Evolutionary conservation across 805 yeast genomes (phyloP).

Genomic region (Candida orba): DNA sequence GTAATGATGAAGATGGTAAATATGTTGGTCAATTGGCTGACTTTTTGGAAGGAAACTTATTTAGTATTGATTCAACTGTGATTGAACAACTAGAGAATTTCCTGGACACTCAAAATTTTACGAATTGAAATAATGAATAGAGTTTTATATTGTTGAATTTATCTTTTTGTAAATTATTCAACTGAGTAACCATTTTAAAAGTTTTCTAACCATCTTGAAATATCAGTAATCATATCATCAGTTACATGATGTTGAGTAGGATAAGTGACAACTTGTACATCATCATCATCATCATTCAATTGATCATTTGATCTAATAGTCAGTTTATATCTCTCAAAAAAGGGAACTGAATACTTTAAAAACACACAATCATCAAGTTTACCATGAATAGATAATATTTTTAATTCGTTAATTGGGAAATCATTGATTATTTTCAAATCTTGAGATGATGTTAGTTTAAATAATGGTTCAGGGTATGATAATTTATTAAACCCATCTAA

Average conservation of each 20-base stretch:
- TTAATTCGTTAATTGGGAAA: constrained; percentile 6
- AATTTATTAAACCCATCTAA: background rate
- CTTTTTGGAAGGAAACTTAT: background rate
- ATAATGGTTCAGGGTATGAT: constrained; percentile 2
- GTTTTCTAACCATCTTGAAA: constrained; percentile 14
- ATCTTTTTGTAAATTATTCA: background rate
- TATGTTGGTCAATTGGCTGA: background rate
- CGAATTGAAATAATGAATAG: background rate
- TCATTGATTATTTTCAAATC: constrained; percentile 10
- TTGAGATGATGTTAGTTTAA: constrained; percentile 8
- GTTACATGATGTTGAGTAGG: constrained; percentile 14
- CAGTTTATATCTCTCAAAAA: constrained; percentile 6
- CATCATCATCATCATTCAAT: background rate
- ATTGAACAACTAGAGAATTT: constrained; percentile 5
- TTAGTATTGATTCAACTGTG: background rate
- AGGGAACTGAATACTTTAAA: constrained; percentile 8
- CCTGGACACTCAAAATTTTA: constrained; percentile 1
- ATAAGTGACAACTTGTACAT: constrained; percentile 13
- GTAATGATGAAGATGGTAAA: background rate
- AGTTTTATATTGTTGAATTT: background rate
- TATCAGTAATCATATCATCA: constrained; percentile 14
- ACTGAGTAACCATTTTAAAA: background rate
- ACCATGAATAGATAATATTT: constrained; percentile 19
- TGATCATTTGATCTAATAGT: background rate
- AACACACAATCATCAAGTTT: constrained; percentile 12